Conservation (phyloP, 2,329 filamentous ascomycete species). For the Alternaria conjuncta region DNA sequence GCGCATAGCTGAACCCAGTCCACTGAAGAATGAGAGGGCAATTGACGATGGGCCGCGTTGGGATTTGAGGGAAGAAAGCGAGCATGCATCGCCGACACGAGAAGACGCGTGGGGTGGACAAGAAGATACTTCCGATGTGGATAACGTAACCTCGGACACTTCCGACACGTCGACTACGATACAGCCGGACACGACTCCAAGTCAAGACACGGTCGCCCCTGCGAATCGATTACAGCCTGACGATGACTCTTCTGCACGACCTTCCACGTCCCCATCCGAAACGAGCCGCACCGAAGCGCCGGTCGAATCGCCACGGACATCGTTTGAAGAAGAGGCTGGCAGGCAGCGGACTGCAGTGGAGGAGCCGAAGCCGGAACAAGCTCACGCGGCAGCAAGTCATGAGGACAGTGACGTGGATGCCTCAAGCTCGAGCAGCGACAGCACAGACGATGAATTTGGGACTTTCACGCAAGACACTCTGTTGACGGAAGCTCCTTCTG, state of each 20-base stretch:
- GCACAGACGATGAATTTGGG: conserved; percentile 7
- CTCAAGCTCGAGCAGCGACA: not conserved
- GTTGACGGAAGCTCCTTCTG: not conserved
- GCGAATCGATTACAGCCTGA: conserved; percentile 23
- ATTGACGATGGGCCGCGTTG: conserved; percentile 5
- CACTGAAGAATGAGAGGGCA: not conserved
- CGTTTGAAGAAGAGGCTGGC: conserved; percentile 41
- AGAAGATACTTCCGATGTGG: conserved; percentile 13
- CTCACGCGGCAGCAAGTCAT: not conserved
- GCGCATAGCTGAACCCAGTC: not conserved
- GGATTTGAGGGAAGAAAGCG: not conserved
- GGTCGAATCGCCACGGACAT: conserved; percentile 46
- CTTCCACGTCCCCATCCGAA: conserved; percentile 47
- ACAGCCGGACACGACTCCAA: conserved; percentile 24
- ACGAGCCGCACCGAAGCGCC: conserved; percentile 38
- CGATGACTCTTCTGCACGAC: conserved; percentile 40
- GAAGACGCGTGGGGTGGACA: conserved; percentile 21
- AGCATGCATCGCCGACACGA: not conserved
- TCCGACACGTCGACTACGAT: conserved; percentile 44
- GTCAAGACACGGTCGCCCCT: conserved; percentile 4
- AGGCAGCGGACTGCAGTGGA: not conserved
- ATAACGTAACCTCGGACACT: conserved; percentile 32
- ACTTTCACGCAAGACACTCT: conserved; percentile 9
- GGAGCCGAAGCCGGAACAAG: not conserved
- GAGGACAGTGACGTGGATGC: not conserved